A percentile compares a stretch with the other conserved stretches of the same genome.
phyloP scores from a whole-genome alignment of 768 basidiomycete species.

The Tremella mesenterica region DNA sequence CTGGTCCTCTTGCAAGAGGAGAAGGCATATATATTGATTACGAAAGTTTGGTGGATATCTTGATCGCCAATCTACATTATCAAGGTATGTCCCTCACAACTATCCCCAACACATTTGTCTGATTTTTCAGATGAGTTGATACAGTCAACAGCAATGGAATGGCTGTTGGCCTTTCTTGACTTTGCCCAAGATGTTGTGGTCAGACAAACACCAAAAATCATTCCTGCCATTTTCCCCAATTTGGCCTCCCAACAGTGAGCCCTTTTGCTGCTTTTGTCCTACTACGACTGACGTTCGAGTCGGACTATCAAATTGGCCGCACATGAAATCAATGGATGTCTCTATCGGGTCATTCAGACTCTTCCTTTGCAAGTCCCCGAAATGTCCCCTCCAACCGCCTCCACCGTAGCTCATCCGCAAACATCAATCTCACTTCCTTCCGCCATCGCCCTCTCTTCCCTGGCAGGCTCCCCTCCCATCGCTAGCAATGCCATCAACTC shows the following conservation, averaged over 20 bases:
- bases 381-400: conserved; percentile 13
- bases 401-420: conserved; percentile 12
- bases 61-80: conserved; percentile 74
- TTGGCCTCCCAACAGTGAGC: conserved; percentile 53
- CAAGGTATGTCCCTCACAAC: conserved; percentile 52
- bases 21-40: conserved; percentile 90
- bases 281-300: conserved; percentile 6
- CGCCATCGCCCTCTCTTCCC: conserved; percentile 12
- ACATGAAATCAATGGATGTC: conserved; percentile 70
- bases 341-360: conserved; percentile 74
- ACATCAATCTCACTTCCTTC: conserved; percentile 21
- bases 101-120: background rate
- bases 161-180: conserved; percentile 81
- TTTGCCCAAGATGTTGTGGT: conserved; percentile 89
- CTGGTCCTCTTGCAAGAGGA: conserved; percentile 72
- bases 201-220: conserved; percentile 83
- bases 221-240: conserved; percentile 86
- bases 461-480: conserved; percentile 25
- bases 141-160: conserved; percentile 83
- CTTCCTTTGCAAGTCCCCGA: conserved; percentile 61
- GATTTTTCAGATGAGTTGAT: conserved; percentile 72
- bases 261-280: background rate
- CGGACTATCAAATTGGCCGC: conserved; percentile 81
- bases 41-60: conserved; percentile 81
- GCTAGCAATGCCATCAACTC: conserved; percentile 5